phyloP scores from a whole-genome alignment of 257 asterid genomes.

The Nyctanthes arbortristis region DNA sequence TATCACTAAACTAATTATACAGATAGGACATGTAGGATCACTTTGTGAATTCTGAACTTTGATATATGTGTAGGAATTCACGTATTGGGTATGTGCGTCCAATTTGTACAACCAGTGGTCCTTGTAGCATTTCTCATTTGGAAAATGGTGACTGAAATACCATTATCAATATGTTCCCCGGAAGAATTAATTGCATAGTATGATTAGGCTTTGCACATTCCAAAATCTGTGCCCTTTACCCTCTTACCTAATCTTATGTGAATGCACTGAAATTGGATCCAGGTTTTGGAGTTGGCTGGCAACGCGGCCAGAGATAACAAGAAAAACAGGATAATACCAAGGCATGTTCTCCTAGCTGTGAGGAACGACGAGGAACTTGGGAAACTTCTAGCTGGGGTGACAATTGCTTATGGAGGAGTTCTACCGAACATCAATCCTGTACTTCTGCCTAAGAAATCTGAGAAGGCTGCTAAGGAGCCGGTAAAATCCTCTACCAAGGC shows the following conservation, averaged over 20 bases:
- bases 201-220: no score
- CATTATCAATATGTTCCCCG: no score
- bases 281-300: constrained; percentile 84
- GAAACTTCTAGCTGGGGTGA: constrained; percentile 66
- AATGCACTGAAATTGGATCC: neutral
- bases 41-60: no score
- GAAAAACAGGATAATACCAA: constrained; percentile 71
- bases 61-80: no score
- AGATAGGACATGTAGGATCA: no score
- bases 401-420: constrained; percentile 79
- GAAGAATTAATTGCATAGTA: no score
- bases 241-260: neutral
- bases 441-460: constrained; percentile 65
- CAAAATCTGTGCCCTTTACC: no score
- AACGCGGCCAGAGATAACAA: constrained; percentile 83
- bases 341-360: constrained; percentile 68
- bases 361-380: constrained; percentile 81
- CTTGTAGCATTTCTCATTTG: no score
- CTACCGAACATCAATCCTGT: constrained; percentile 70
- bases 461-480: constrained; percentile 39
- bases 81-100: no score
- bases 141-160: no score
- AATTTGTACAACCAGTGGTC: no score
- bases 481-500: constrained; percentile 53
- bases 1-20: no score